Conservation (phyloP, 2,329 filamentous ascomycete species). For the Talaromyces sp. region DNA sequence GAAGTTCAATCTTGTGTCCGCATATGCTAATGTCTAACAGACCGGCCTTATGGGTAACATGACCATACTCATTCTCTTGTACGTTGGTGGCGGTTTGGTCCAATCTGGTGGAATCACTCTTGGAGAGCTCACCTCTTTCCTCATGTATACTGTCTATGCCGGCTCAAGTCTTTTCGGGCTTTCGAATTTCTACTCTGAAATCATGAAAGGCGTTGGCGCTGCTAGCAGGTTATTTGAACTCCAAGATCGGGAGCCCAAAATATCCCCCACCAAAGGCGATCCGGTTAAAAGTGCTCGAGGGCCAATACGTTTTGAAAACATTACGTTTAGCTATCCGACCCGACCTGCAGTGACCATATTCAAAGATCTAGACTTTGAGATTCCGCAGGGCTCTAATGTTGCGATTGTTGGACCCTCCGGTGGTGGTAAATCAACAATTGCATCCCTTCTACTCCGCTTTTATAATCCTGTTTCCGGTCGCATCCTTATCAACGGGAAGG, state of each 20-base stretch:
- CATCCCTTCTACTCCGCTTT: conserved; percentile 83
- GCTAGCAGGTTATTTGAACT: conserved; percentile 95
- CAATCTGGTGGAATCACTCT: conserved; percentile 79
- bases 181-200: conserved; percentile 92
- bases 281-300: conserved; percentile 80
- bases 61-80: conserved; percentile 85
- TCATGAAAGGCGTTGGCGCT: conserved; percentile 98
- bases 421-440: conserved; percentile 93
- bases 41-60: conserved; percentile 94
- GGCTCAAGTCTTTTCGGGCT: conserved; percentile 86
- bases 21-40: conserved; percentile 37
- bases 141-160: conserved; percentile 94
- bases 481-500: conserved; percentile 77
- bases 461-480: conserved; percentile 74
- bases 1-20: background rate
- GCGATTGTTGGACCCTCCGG: conserved; percentile 95
- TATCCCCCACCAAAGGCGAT: conserved; percentile 76
- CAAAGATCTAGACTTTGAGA: conserved; percentile 79
- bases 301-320: conserved; percentile 78
- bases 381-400: conserved; percentile 88
- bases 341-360: conserved; percentile 89
- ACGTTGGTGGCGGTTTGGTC: conserved; percentile 87
- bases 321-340: conserved; percentile 88
- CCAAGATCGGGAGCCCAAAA: conserved; percentile 80
- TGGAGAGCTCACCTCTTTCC: conserved; percentile 88